phyloP scores from a whole-genome alignment of 768 basidiomycete genomes.

The Leccinum longicurvipes region DNA sequence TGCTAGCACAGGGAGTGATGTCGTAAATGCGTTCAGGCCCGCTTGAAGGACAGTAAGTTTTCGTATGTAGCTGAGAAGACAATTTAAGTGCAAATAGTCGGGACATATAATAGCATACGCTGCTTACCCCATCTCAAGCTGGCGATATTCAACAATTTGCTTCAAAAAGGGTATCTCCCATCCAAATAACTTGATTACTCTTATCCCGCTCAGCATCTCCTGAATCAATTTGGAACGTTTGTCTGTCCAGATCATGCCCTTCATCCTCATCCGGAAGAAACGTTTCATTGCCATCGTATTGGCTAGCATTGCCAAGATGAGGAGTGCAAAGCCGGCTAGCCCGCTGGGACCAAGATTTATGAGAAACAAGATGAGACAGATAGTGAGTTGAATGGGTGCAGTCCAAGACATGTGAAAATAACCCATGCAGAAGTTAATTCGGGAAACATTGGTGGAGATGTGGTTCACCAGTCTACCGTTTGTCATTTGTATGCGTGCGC shows the following conservation, averaged over 20 bases:
- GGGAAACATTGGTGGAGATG: too few species aligned
- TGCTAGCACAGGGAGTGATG: conserved; percentile 74
- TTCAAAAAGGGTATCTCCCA: conserved; percentile 83
- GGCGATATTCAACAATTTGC: conserved; percentile 65
- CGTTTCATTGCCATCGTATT: conserved; percentile 73
- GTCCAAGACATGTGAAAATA: too few species aligned
- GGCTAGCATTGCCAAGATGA: conserved; percentile 69
- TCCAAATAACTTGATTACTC: conserved; percentile 89
- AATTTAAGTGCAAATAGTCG: not conserved
- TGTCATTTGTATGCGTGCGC: conserved; percentile 73
- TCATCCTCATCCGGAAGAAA: too few species aligned
- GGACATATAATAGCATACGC: conserved; percentile 33
- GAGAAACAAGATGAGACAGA: conserved; percentile 73
- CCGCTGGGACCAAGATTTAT: conserved; percentile 64
- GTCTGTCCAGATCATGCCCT: too few species aligned
- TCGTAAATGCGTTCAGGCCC: conserved; percentile 62
- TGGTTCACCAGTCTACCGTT: too few species aligned
- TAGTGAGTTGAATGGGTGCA: too few species aligned
- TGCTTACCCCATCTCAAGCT: too few species aligned
- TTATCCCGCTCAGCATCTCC: too few species aligned
- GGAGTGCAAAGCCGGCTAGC: conserved; percentile 55
- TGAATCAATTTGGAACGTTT: too few species aligned
- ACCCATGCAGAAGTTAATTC: too few species aligned
- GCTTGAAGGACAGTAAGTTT: conserved; percentile 62
- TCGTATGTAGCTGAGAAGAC: conserved; percentile 53